These are phyloP conservation scores for Schizonepeta tenuifolia DNA, from an alignment of 257 asterid species.

Conservation along the genomic window DNA sequence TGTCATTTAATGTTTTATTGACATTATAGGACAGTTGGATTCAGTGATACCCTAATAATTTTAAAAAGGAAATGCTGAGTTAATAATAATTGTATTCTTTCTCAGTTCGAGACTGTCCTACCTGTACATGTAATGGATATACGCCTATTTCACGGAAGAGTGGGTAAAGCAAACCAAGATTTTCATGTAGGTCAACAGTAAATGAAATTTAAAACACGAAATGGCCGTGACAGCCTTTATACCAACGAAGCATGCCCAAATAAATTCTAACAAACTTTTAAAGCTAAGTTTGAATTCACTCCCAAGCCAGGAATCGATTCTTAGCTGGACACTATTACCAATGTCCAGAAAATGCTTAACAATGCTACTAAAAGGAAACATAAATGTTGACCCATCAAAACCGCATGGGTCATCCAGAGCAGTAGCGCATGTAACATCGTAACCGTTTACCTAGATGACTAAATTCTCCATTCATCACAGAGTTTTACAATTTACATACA, in stretches of 20 bases:
- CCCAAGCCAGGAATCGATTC: conserved; percentile 18
- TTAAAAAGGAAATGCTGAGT: conserved; percentile 5
- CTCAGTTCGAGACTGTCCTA: conserved; percentile 28
- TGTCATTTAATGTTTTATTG: conserved; percentile 22
- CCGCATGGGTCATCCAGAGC: conserved; percentile 1
- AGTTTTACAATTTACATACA: conserved; percentile 22
- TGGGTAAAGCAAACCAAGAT: conserved; percentile 27
- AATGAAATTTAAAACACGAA: conserved; percentile 23
- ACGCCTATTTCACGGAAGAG: conserved; percentile 27
- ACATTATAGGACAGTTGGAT: conserved; percentile 26
- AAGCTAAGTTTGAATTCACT: conserved; percentile 1
- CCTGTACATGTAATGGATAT: conserved; percentile 28
- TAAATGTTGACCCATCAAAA: conserved; percentile 8
- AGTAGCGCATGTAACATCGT: not conserved
- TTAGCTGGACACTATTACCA: conserved; percentile 27
- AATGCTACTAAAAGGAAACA: conserved; percentile 21
- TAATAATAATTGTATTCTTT: not conserved
- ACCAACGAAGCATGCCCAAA: conserved; percentile 18
- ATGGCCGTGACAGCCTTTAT: conserved; percentile 14
- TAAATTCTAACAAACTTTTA: conserved; percentile 9
- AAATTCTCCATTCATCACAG: conserved; percentile 20
- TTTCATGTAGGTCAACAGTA: conserved; percentile 19
- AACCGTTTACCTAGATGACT: conserved; percentile 9
- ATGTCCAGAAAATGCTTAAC: conserved; percentile 6
- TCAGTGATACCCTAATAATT: conserved; percentile 10